Evolutionary conservation across 2,329 filamentous ascomycete species (phyloP), one percentile per base, ranked within the genome.

Genomic region (Monosporascus sp.): DNA sequence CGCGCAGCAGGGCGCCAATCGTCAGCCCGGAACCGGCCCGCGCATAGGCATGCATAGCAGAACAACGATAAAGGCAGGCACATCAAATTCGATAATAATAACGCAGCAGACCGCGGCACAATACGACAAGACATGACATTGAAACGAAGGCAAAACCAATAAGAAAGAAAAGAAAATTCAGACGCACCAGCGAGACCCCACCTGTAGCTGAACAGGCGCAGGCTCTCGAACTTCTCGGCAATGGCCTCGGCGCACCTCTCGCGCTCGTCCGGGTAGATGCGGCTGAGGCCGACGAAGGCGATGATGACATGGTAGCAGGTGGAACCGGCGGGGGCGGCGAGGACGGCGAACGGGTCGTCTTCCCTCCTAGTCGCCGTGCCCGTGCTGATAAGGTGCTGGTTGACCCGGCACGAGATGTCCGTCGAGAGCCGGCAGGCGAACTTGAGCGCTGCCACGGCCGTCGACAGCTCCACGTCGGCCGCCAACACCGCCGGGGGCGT

Each of bases 121-220:
- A 14, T 34, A 34, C 4, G 26, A 7, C 26, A 34, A 51, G 3
- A 24, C 31, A 8, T 19, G 14, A 36, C 3, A 26, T 1, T 49
- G 24, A 26, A 41, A 44, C 37, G 52, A 7, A 20, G 26, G 8
- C 11, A 40, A 27, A 41, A 41, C 5, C 26, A 31, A 9, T 40
- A 7, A 40, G 1, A 41, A 48, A 26, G 8, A 26, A 20, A 40
- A 2, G 14, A 37, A 36, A 43, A n/a, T 17, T 14, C 9, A 27
- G 37, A 59, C 63, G n/a, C 55, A 69, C 67, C 66, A 27, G 67
- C 67, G 44, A 69, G 65, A 4, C 66, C 67, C 67, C 67, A 69
- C 5, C 67, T 59, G 40, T 61, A 65, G 36, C 66, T 67, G 46
- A 69, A 69, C 24, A 69, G 46, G 56, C 50, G 58, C 19, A 69